Conservation (phyloP, 441 rosid genomes). For the Euphorbia schlechtendalii region DNA sequence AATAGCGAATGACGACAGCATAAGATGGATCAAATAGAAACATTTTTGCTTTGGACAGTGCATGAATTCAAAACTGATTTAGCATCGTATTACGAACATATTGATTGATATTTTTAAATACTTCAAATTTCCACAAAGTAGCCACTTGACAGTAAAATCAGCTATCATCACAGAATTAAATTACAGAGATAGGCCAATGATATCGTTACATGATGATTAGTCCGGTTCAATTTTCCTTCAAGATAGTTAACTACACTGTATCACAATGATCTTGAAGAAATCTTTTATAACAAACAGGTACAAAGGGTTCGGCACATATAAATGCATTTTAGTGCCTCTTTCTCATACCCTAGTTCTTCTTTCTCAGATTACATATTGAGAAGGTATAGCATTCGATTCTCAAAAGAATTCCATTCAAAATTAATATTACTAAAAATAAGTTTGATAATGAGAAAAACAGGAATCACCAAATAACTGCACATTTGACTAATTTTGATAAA, state of each 20-base stretch:
- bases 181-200: background rate
- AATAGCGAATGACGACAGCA: no score
- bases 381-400: background rate
- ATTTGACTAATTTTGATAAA: no score
- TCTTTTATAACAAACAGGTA: background rate
- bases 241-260: background rate
- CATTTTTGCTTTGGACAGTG: background rate
- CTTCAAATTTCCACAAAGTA: background rate
- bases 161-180: background rate
- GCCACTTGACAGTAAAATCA: background rate
- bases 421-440: background rate
- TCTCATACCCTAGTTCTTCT: background rate
- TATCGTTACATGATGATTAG: background rate
- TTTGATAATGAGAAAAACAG: background rate
- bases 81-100: background rate
- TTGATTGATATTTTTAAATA: background rate
- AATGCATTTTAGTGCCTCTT: background rate
- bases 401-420: background rate
- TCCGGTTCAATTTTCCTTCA: background rate
- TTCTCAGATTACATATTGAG: background rate
- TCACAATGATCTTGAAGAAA: background rate
- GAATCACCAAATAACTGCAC: no score
- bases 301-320: background rate
- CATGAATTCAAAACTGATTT: no score
- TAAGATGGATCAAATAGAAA: background rate